These are phyloP conservation scores for Neospermospora avenae DNA, from an alignment of 2,329 filamentous ascomycete species.

Conservation along the genomic window DNA sequence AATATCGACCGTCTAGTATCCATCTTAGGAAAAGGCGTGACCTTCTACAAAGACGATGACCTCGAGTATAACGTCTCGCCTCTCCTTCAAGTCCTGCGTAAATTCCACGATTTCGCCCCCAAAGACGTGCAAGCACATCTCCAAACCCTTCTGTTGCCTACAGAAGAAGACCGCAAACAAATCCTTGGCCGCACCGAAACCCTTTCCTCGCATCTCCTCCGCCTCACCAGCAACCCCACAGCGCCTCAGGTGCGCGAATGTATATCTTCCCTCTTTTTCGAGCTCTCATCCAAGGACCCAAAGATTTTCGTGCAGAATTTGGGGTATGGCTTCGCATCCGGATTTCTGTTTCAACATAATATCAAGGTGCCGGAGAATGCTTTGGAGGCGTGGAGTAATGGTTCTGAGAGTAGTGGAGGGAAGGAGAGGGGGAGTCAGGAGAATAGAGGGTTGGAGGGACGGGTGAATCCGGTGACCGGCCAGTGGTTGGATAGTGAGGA, in stretches of 20 bases:
- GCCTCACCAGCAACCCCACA: conserved; percentile 70
- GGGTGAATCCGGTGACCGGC: conserved; percentile 33
- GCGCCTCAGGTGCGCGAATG: conserved; percentile 69
- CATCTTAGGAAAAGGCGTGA: conserved; percentile 65
- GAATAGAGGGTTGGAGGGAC: conserved; percentile 23
- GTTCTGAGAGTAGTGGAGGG: conserved; percentile 22
- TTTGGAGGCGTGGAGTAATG: conserved; percentile 49
- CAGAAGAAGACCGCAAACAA: conserved; percentile 68
- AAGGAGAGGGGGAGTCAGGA: conserved; percentile 28
- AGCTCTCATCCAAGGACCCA: conserved; percentile 78
- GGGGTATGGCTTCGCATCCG: conserved; percentile 90
- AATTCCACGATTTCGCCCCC: conserved; percentile 67
- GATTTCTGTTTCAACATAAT: conserved; percentile 82
- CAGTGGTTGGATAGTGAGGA: conserved; percentile 32
- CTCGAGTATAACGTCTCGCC: conserved; percentile 70
- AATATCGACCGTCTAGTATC: conserved; percentile 64
- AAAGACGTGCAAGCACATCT: conserved; percentile 59
- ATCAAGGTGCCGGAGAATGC: conserved; percentile 70
- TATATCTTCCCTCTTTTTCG: conserved; percentile 78
- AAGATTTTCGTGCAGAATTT: conserved; percentile 83
- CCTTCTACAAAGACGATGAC: conserved; percentile 61
- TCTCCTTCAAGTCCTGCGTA: conserved; percentile 69
- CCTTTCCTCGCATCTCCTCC: conserved; percentile 72
- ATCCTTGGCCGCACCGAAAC: conserved; percentile 75
- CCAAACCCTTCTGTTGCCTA: conserved; percentile 68